Evolutionary conservation across 2,329 filamentous ascomycete species (phyloP).

Genomic region (Botrytis cinerea): DNA sequence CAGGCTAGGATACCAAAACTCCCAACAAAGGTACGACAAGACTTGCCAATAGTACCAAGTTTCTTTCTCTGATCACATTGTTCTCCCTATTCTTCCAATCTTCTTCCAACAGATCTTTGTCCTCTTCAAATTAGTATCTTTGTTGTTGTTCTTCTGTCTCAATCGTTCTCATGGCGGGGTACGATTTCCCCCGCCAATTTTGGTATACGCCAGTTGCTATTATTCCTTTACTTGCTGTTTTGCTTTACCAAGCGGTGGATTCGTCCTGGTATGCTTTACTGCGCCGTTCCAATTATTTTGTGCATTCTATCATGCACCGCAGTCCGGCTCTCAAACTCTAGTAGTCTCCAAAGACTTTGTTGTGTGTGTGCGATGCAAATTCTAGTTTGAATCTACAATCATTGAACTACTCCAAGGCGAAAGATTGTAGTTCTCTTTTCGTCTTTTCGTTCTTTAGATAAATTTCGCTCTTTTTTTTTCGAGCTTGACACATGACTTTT

Average conservation of each 20-base stretch:
- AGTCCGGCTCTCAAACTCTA: background rate
- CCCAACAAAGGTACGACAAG: slow-evolving; percentile 21
- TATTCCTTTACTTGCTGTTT: slow-evolving; percentile 29
- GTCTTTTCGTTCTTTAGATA: background rate
- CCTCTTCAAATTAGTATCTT: background rate
- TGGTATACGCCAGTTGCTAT: slow-evolving; percentile 21
- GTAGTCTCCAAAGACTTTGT: background rate
- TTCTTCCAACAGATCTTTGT: background rate
- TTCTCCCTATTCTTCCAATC: background rate
- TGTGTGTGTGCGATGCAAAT: background rate
- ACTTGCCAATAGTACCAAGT: background rate
- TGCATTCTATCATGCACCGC: background rate
- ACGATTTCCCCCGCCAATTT: background rate
- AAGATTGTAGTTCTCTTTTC: background rate
- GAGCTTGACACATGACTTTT: background rate
- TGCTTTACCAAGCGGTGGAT: slow-evolving; percentile 30
- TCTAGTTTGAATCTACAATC: background rate
- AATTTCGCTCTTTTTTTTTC: background rate
- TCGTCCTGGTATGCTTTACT: slow-evolving; percentile 31
- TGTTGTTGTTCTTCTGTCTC: background rate
- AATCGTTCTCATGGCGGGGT: slow-evolving; percentile 29
- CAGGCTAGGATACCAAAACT: background rate
- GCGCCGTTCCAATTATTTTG: background rate
- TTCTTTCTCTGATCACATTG: slow-evolving; percentile 7
- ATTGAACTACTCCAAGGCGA: no score